Evolutionary conservation across 2,329 filamentous ascomycete genomes (phyloP), one percentile per base, ranked within the genome.

Genomic region (Fusarium floridanum): DNA sequence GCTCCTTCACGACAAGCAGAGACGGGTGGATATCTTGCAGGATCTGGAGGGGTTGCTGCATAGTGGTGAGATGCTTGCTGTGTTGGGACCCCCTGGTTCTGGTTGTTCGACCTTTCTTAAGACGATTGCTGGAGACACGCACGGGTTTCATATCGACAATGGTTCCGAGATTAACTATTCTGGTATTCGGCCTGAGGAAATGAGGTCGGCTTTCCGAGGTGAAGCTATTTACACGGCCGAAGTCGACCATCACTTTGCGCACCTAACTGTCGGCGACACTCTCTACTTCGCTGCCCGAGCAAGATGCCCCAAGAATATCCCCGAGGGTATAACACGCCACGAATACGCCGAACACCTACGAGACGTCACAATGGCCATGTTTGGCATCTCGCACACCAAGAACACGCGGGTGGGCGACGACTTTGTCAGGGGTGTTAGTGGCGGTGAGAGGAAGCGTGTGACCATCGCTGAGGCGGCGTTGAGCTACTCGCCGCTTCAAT

Each of bases 211-310:
- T 63, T 95, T 95, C 83, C 90, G 92, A 22, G 94, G 94, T 67
- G 94, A 96, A 83, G 93, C 92, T 62, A 95, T 96, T 79, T 96
- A 95, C 83, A 95, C 92, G 0, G 93, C 93, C 61, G 94, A 95
- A 82, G 92, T 93, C 36, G 94, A 96, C 80, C 91, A 92, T 6
- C 93, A 95, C 82, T 95, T 95, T 79, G 92, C 93, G 5, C 89
- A 91, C 82, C 84, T 95, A 71, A 91, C 89, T 3, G 93, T 95
- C 17, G 93, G 92, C 61, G 91, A 95, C 73, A 95, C 94, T 0
- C 86, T 95, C 20, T 91, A 89, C 64, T 95, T 95, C 71, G 93
- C 93, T 10, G 92, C 93, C 3, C 86, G 88, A 27, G 92, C 93
- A 4, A 87, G 92, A 56, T 88, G 90, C 17, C 91, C 92, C 0